phyloP scores from a whole-genome alignment of 148 eudicot genomes.

The Pouteria glomerata region DNA sequence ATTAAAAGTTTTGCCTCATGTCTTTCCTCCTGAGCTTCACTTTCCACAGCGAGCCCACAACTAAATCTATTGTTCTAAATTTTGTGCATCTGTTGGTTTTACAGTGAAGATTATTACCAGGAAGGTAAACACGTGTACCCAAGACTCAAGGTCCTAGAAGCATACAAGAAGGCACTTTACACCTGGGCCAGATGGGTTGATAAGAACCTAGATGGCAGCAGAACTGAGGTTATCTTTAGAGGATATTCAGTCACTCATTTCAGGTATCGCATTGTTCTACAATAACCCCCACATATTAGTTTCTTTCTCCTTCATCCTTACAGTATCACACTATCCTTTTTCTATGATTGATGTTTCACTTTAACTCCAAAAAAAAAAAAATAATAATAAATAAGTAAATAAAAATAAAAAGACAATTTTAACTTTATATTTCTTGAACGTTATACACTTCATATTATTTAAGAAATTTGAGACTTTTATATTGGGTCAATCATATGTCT shows the following conservation, averaged over 20 bases:
- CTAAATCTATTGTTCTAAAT: not conserved
- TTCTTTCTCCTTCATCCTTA: not conserved
- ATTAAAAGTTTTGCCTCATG: not conserved
- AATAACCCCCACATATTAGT: not conserved
- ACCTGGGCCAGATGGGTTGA: constrained; percentile 96
- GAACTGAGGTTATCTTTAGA: constrained; percentile 71
- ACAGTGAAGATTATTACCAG: constrained; percentile 85
- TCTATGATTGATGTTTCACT: not conserved
- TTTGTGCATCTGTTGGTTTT: constrained; percentile 3
- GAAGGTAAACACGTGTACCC: constrained; percentile 74
- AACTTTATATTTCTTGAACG: not conserved
- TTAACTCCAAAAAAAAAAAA: no score
- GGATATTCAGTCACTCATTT: constrained; percentile 89
- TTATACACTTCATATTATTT: not conserved
- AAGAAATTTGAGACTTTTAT: not conserved
- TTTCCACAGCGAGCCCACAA: not conserved
- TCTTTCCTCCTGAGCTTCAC: not conserved
- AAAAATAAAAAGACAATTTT: no score
- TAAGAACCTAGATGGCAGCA: constrained; percentile 44
- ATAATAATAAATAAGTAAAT: no score
- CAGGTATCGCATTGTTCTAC: constrained; percentile 39
- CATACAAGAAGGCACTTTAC: constrained; percentile 65
- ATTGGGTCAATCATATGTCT: not conserved
- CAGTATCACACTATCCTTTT: not conserved
- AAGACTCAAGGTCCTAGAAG: constrained; percentile 63